Percentiles rank a stretch among this genome's conserved stretches.
These are phyloP conservation scores for Leccinum olivaceopallidum DNA, from an alignment of 768 basidiomycete genomes.

Conservation along the genomic window DNA sequence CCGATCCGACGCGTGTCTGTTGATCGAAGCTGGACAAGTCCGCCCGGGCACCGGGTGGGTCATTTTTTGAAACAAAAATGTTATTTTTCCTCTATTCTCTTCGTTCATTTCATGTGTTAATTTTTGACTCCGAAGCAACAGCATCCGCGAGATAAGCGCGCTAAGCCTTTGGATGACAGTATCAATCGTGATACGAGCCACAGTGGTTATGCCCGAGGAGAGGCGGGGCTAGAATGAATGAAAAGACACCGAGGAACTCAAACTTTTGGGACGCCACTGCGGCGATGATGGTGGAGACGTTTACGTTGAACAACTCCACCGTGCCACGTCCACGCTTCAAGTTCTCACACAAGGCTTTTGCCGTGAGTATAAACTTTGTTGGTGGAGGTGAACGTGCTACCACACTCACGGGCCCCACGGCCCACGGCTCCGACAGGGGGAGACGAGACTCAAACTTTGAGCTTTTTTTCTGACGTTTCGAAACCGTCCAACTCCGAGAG, in stretches of 20 bases:
- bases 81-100: neutral
- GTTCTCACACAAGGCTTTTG: neutral
- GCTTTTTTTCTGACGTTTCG: neutral
- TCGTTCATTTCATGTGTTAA: neutral
- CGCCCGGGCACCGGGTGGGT: neutral
- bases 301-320: neutral
- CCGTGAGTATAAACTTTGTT: neutral
- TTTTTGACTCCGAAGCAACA: neutral
- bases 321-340: neutral
- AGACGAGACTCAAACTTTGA: neutral
- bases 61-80: neutral
- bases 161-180: neutral
- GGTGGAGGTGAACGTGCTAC: neutral
- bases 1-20: neutral
- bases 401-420: neutral
- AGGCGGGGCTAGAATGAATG: neutral
- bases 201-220: neutral
- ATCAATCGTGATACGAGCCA: neutral
- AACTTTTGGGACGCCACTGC: neutral
- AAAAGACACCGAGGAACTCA: neutral
- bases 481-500: neutral
- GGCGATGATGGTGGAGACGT: neutral
- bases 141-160: neutral
- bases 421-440: neutral
- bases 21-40: neutral